These are phyloP conservation scores for Starmera caribaea DNA, from an alignment of 805 yeast species.

Conservation along the genomic window DNA sequence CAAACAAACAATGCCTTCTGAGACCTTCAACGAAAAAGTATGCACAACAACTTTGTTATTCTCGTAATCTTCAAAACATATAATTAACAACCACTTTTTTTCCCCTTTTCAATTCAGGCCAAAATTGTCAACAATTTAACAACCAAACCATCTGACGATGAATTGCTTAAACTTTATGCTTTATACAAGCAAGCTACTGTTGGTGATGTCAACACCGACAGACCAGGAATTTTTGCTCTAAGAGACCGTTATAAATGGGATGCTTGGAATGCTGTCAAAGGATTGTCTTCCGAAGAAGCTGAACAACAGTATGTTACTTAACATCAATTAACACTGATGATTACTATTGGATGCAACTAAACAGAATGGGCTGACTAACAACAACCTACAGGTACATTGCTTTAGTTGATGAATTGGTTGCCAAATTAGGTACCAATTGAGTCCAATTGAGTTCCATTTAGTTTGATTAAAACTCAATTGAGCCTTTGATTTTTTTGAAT, in stretches of 20 bases:
- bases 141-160: constrained; percentile 77
- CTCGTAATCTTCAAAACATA: too few species aligned
- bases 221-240: constrained; percentile 89
- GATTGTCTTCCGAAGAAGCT: constrained; percentile 82
- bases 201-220: constrained; percentile 82
- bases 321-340: too few species aligned
- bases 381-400: constrained; percentile 37
- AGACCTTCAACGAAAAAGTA: constrained; percentile 1
- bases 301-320: constrained; percentile 45
- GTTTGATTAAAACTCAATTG: too few species aligned
- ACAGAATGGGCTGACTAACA: neutral
- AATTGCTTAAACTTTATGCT: constrained; percentile 79
- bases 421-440: constrained; percentile 31
- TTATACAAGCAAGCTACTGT: constrained; percentile 94
- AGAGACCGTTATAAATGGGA: constrained; percentile 98
- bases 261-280: constrained; percentile 85
- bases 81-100: too few species aligned
- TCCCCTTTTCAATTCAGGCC: constrained; percentile 42
- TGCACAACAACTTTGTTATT: neutral
- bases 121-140: constrained; percentile 67
- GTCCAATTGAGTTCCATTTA: too few species aligned
- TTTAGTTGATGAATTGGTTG: constrained; percentile 53
- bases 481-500: too few species aligned
- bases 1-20: neutral
- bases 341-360: too few species aligned